These are phyloP conservation scores for Plasmodium vivax DNA, from an alignment of 169 alveolate genomes.

Conservation along the genomic window DNA sequence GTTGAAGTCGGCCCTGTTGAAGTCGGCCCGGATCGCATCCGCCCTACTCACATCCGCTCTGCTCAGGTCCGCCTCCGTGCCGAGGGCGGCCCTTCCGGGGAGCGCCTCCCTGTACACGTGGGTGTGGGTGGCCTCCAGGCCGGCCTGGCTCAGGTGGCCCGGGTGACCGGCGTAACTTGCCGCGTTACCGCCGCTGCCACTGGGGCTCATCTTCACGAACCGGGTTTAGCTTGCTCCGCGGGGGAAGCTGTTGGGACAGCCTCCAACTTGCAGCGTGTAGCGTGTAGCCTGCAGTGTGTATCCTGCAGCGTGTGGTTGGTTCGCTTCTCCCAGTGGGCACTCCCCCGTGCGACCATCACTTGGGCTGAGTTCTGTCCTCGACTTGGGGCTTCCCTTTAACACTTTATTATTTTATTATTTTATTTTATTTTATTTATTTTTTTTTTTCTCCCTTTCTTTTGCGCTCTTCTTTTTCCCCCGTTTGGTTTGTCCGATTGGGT, in stretches of 20 bases:
- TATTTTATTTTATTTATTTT: neutral
- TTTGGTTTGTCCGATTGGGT: neutral
- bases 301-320: neutral
- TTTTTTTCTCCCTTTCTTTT: neutral
- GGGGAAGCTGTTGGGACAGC: neutral
- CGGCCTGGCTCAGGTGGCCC: neutral
- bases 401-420: no score
- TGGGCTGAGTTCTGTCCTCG: neutral
- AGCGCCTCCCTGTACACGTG: neutral
- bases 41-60: no score
- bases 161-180: neutral
- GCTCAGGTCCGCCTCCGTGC: neutral
- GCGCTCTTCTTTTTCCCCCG: neutral
- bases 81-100: neutral
- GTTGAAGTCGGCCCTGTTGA: neutral
- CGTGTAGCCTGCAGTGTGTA: no score
- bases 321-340: neutral
- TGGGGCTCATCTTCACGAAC: neutral
- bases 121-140: neutral
- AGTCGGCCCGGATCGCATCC: neutral
- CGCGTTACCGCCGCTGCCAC: neutral
- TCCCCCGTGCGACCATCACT: neutral
- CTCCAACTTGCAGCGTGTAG: no score
- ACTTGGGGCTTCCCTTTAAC: neutral
- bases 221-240: neutral